Evolutionary conservation across 305 asterid species (phyloP).

Genomic region (Fraxinus baroniana): DNA sequence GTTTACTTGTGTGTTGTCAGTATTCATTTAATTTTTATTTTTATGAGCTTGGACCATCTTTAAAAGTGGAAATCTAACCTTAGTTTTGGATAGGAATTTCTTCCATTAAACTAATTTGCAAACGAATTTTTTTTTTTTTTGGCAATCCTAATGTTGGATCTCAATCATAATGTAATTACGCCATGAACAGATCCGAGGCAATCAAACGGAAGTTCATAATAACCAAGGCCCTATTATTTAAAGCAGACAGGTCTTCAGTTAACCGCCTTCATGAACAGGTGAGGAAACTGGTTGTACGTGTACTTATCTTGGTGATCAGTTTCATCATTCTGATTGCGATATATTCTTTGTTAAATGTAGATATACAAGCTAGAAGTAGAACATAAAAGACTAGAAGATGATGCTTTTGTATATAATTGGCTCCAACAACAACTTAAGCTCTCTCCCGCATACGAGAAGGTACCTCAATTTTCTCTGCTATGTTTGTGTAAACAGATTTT

Average conservation of each 20-base stretch:
- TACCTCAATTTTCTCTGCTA: constrained; percentile 11
- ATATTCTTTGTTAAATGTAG: constrained; percentile 29
- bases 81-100: background rate
- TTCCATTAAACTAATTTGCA: background rate
- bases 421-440: constrained; percentile 75
- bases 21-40: no score
- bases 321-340: background rate
- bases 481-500: background rate
- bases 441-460: constrained; percentile 87
- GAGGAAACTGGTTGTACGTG: background rate
- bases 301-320: background rate
- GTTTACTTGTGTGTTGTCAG: no score
- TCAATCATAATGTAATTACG: background rate
- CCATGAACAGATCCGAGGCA: constrained; percentile 55
- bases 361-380: constrained; percentile 73
- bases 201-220: constrained; percentile 65
- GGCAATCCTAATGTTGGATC: background rate
- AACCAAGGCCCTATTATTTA: constrained; percentile 66
- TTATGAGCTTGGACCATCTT: no score
- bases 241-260: constrained; percentile 75
- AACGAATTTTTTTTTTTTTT: no score
- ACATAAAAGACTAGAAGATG: constrained; percentile 81
- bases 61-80: background rate
- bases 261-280: constrained; percentile 85
- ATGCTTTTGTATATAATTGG: constrained; percentile 76